Evolutionary conservation across 805 yeast species (phyloP), one percentile per base, ranked within the genome.

Genomic region (Diddensiella caesifluorescens): DNA sequence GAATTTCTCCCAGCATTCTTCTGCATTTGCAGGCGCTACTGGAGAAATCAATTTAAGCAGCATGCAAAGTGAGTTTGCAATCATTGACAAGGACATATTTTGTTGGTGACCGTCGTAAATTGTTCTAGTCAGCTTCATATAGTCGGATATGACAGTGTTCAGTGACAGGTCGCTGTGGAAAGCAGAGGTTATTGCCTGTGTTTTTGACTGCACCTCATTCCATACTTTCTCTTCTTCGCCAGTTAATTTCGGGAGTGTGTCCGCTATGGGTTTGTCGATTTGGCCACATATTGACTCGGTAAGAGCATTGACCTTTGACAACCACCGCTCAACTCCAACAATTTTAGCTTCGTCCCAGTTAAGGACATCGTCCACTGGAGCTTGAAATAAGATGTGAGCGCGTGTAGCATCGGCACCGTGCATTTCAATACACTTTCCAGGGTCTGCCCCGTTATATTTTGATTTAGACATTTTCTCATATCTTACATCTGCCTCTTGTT

Each of bases 391-490:
- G 46, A 92, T 77, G 57, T 90, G 96, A 0, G 97, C 97, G 47
- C 97, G 74, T 0, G 90, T 84, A 1, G 95, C 88, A 67, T 92
- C 98, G 1, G 96, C 87, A 2, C 98, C 97, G 60, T 86, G 85
- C 27, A 65, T 69, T 7, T 55, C 57, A 21, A 92, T 88, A 52
- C 90, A 84, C 45, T 73, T 75, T 1, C 69, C 75, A 1, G 97
- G 97, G 56, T 90, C 95, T 2, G 85, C 95, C 12, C 98, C 98
- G 56, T 92, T 92, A 57, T 79, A 80, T 57, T 92, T 92, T 0
- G 97, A 89, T 62, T 92, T 92, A 1, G 97, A 89, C 98, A 92
- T 92, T 57, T 92, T 92, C 57, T 92, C 97, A 57, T 61, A 87
- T 0, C 85, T 65, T 1, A 84, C 59, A 0, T 46, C 42, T 0